Base-by-base conservation (phyloP, 805 yeast genomes). In the Peterozyma xylosa region DNA sequence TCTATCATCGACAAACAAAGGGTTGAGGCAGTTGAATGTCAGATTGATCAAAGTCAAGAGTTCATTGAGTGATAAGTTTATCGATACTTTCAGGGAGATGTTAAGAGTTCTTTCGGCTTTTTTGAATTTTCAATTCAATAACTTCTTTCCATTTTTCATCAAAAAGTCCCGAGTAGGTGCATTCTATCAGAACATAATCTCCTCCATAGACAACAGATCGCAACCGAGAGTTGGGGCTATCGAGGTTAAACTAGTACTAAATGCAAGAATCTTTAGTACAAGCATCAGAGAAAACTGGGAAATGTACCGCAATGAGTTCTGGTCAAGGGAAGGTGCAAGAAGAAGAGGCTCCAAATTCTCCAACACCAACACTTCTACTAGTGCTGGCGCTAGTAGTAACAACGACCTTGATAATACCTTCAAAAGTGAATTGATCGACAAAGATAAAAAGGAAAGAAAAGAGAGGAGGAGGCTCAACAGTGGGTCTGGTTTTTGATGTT, bases 251-350 rank as follows among this genome's bases (percentile, higher is more conserved):
- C 59, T 93, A 9, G 84, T 87, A 9, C 67, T 93, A 44, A 82
- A 83, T 46, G 85, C 97, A 3, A 68, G 96, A 41, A 81, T 82
- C 1, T 93, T 91, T 62, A 78, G 78, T 47, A 80, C 93, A 0
- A 90, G 85, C 40, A 77, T 85, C 6, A 73, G 96, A 49, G 96
- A 90, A 59, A 90, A 88, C 9, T 91, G 99, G 98, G 99, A 91
- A 56, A 62, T 88, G 35, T 91, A 90, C 55, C 66, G 99, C 47
- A 86, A 86, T 52, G 97, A 90, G 59, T 93, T 89, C 58, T 93
- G 98, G 97, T 78, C 80, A 17, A 73, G 83, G 52, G 96, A 89
- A 58, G 86, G 87, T 1, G 76, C 78, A 2, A 71, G 88, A 51
- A 67, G 89, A 49, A 63, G 43, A 52, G 43, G 47, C 37, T 35